Evolutionary conservation across 2,329 filamentous ascomycete species (phyloP), one percentile per base, ranked within the genome.

Genomic region (Nothophoma quercina): DNA sequence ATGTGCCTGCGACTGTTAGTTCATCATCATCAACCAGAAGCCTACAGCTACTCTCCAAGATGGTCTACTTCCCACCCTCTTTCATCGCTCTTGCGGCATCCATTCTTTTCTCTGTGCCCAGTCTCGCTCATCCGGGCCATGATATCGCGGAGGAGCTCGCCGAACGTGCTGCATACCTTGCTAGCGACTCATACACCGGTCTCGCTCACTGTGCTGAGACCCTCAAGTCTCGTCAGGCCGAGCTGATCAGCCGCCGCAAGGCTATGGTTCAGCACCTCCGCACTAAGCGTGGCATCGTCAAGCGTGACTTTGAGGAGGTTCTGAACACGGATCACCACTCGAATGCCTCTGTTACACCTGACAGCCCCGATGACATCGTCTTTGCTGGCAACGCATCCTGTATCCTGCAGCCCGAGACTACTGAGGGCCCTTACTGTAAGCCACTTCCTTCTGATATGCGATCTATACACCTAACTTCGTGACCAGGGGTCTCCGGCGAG

Each of bases 141-240:
- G 55, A 58, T 19, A 41, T 55, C 22, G 10, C 28, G 10, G 32
- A 55, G 23, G 58, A 60, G 34, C n/a, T 58, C 2, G 60, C 60
- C 32, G 58, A 63, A 38, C 60, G 58, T 18, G 48, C 56, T 23
- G 60, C 55, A 3, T 63, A 66, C 36, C 55, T 53, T 48, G 66
- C 64, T 1, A 68, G 71, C 33, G 67, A 72, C 18, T 56, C 56
- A 22, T 64, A 71, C 44, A 69, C 70, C 23, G 72, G 48, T n/a
- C 66, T 79, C 7, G 64, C 58, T 44, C 56, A 70, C 29, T 79
- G 77, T 59, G 63, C 72, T 19, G 70, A 68, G 56, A 71, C 68
- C 3, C 65, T 72, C 25, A 60, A 70, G 35, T 66, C 74, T 16
- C 73, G 74, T 18, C 72, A 72, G 16, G 43, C 53, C 13, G 54